Percentiles rank a stretch among this genome's conserved stretches.
phyloP scores from a whole-genome alignment of 1,284 basidiomycete species.

The Moesziomyces aphidis region DNA sequence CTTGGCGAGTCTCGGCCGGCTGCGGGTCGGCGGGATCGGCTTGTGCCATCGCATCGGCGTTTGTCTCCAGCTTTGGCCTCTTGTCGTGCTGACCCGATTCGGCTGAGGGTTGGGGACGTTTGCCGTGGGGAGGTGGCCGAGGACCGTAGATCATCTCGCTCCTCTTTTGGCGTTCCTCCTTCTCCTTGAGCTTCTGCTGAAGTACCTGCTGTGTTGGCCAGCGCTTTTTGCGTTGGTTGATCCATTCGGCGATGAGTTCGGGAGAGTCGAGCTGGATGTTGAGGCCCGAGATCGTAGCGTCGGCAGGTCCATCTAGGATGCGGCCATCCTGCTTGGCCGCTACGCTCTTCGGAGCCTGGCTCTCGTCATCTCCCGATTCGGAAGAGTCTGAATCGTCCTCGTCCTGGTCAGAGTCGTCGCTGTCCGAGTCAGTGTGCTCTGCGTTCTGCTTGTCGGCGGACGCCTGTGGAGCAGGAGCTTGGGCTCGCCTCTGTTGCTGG shows the following conservation, averaged over 20 bases:
- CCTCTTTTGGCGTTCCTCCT: slow-evolving; percentile 30
- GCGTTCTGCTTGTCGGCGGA: neutral
- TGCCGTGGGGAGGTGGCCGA: slow-evolving; percentile 12
- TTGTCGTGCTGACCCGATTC: neutral
- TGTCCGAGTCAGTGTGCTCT: neutral
- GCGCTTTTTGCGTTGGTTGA: slow-evolving; percentile 63
- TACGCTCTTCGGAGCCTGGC: slow-evolving; percentile 1
- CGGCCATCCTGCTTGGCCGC: slow-evolving; percentile 7
- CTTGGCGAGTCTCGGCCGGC: neutral
- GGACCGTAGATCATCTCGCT: slow-evolving; percentile 37
- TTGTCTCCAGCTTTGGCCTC: neutral
- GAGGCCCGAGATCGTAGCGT: slow-evolving; percentile 63
- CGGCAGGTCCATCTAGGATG: slow-evolving; percentile 53
- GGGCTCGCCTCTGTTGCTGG: slow-evolving; percentile 19
- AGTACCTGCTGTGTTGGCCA: slow-evolving; percentile 59
- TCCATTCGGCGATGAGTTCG: slow-evolving; percentile 65
- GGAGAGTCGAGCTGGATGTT: slow-evolving; percentile 65
- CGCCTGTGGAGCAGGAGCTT: slow-evolving; percentile 9
- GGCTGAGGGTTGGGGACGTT: slow-evolving; percentile 14
- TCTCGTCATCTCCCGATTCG: slow-evolving; percentile 1
- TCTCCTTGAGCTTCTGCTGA: slow-evolving; percentile 52
- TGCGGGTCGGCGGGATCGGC: neutral
- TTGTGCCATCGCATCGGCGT: neutral
- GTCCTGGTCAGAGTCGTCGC: slow-evolving; percentile 8
- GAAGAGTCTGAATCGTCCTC: slow-evolving; percentile 8